Percentiles rank a stretch among this genome's conserved stretches.
Conservation (phyloP, 495 filamentous ascomycete genomes). For the Bacidia rubella region DNA sequence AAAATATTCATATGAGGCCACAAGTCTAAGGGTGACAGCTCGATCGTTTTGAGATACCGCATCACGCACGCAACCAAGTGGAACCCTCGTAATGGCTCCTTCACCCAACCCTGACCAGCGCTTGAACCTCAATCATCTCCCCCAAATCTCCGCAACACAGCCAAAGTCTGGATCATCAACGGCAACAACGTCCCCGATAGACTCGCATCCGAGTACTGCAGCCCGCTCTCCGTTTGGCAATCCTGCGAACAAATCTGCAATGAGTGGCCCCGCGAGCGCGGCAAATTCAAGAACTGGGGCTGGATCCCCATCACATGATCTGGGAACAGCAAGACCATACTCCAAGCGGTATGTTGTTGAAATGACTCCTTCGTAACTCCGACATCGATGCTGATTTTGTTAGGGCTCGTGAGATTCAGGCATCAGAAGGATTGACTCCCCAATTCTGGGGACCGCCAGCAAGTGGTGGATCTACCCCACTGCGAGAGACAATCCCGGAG, state of each 20-base stretch:
- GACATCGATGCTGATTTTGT: slow-evolving; percentile 2
- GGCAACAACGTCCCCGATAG: slow-evolving; percentile 74
- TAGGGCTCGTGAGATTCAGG: slow-evolving; percentile 92
- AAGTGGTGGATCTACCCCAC: slow-evolving; percentile 86
- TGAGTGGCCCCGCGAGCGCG: slow-evolving; percentile 58
- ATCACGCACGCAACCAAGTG: too few relatives aligned
- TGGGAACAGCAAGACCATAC: slow-evolving; percentile 45
- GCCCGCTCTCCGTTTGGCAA: slow-evolving; percentile 65
- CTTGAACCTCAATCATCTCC: slow-evolving; percentile 65
- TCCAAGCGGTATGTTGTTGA: slow-evolving; percentile 68
- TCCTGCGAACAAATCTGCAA: slow-evolving; percentile 45
- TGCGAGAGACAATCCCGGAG: slow-evolving; percentile 94
- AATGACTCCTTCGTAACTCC: background rate
- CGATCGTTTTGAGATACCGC: too few relatives aligned
- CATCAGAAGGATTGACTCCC: slow-evolving; percentile 78
- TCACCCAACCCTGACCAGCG: slow-evolving; percentile 46
- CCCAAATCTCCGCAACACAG: slow-evolving; percentile 58
- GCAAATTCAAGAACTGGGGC: slow-evolving; percentile 70
- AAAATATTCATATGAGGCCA: too few relatives aligned
- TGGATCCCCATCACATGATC: slow-evolving; percentile 94
- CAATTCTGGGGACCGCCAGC: slow-evolving; percentile 93
- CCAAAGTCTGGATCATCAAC: slow-evolving; percentile 76
- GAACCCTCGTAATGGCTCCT: slow-evolving; percentile 97
- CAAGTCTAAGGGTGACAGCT: too few relatives aligned
- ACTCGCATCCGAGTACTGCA: slow-evolving; percentile 53